Evolutionary conservation across 805 yeast genomes (phyloP).

Genomic region (Saturnispora galanensis): DNA sequence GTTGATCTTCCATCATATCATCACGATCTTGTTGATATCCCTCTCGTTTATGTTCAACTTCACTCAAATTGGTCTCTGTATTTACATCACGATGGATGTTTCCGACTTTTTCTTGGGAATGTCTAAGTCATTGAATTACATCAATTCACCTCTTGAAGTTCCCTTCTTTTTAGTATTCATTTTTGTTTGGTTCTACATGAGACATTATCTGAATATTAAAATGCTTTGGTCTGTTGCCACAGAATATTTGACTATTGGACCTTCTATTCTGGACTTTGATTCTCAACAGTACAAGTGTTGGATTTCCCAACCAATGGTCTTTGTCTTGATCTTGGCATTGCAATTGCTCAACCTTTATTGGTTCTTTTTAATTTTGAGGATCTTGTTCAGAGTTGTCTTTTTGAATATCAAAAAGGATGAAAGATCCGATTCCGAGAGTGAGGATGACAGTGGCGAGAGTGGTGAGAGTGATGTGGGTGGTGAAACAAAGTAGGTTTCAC

Average conservation of each 20-base stretch:
- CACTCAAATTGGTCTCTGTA: constrained; percentile 88
- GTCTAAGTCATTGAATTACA: constrained; percentile 80
- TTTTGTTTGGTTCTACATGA: constrained; percentile 70
- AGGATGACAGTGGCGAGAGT: constrained; percentile 31
- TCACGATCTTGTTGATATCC: constrained; percentile 82
- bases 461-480: constrained; percentile 21
- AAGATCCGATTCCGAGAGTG: constrained; percentile 79
- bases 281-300: constrained; percentile 94
- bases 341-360: constrained; percentile 85
- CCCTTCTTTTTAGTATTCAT: constrained; percentile 65
- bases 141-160: constrained; percentile 54
- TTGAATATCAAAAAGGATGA: constrained; percentile 65
- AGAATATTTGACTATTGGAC: constrained; percentile 80
- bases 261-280: constrained; percentile 68
- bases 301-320: constrained; percentile 88
- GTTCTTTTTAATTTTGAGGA: constrained; percentile 74
- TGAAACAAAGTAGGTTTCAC: not conserved
- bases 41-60: constrained; percentile 88
- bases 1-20: constrained; percentile 84
- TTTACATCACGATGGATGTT: constrained; percentile 92
- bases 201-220: constrained; percentile 76
- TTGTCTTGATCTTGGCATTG: constrained; percentile 62
- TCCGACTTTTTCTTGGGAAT: constrained; percentile 81
- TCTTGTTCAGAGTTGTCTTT: constrained; percentile 54
- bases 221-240: constrained; percentile 80